Percentiles rank a stretch among this genome's conserved stretches.
phyloP scores from a whole-genome alignment of 1,284 basidiomycete species.

The Pterula multifida region DNA sequence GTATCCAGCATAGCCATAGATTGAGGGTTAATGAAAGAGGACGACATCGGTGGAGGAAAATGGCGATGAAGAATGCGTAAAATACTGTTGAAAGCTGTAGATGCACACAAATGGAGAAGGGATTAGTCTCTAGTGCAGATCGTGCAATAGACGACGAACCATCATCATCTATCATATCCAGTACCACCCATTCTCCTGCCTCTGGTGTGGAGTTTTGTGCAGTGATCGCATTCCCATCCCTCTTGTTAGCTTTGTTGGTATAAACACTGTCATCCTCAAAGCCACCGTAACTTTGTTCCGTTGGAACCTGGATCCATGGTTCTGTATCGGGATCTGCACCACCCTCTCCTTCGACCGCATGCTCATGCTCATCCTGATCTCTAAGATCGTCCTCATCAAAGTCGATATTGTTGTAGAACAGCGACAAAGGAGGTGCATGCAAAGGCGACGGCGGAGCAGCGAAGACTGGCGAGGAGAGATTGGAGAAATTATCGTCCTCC shows the following conservation, averaged over 20 bases:
- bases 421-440: constrained; percentile 17
- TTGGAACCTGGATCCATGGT: neutral
- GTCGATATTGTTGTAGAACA: constrained; percentile 10
- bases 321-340: constrained; percentile 17
- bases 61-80: constrained; percentile 51
- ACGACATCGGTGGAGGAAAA: constrained; percentile 17
- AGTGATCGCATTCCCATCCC: constrained; percentile 4
- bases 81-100: constrained; percentile 38
- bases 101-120: neutral
- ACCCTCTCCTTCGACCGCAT: constrained; percentile 9
- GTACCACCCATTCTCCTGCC: constrained; percentile 38
- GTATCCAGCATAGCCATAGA: constrained; percentile 4
- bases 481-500: constrained; percentile 6
- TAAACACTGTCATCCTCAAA: constrained; percentile 7
- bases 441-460: constrained; percentile 14
- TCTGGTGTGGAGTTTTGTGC: constrained; percentile 7
- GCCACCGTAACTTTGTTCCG: neutral
- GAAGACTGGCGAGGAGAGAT: constrained; percentile 21
- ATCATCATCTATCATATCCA: constrained; percentile 43
- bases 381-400: constrained; percentile 11
- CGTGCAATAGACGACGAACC: constrained; percentile 29
- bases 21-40: constrained; percentile 2
- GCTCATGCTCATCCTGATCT: constrained; percentile 9
- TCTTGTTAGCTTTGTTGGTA: constrained; percentile 13
- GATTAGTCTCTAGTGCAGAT: constrained; percentile 3